A percentile compares a stretch with the other conserved stretches of the same genome.
These are phyloP conservation scores for Botryotinia calthae DNA, from an alignment of 2,329 filamentous ascomycete species.

Conservation along the genomic window DNA sequence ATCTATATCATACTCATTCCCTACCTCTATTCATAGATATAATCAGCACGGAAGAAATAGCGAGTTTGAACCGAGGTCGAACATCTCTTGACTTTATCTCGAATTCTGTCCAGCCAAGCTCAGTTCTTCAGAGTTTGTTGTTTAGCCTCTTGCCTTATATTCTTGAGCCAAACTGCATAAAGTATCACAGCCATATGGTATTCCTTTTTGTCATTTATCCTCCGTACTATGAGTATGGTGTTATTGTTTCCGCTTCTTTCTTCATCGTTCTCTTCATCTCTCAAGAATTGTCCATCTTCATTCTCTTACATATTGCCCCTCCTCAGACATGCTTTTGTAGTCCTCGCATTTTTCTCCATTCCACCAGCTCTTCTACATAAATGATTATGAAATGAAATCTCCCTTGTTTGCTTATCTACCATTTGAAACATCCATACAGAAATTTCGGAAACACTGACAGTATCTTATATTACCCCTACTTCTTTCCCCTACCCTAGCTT, in stretches of 20 bases:
- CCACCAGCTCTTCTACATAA: neutral
- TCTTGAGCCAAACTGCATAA: neutral
- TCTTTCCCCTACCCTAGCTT: neutral
- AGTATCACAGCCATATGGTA: accelerated
- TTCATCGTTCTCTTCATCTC: neutral
- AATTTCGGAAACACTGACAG: accelerated
- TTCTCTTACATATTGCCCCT: neutral
- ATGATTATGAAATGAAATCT: neutral
- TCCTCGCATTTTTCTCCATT: no score
- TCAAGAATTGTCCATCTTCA: accelerated
- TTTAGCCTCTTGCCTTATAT: accelerated
- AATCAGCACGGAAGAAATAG: no score
- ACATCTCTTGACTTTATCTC: neutral
- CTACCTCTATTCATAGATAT: neutral
- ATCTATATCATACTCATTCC: neutral
- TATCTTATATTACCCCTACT: neutral
- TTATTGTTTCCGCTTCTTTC: neutral
- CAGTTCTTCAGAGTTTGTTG: neutral
- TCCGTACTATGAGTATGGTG: accelerated
- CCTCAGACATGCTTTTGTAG: neutral
- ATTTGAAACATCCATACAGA: neutral
- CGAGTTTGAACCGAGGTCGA: no score
- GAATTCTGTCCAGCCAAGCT: neutral
- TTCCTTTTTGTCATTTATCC: accelerated
- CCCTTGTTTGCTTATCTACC: no score